These are phyloP conservation scores for Globisporangium radiosum DNA, from an alignment of 352 stramenopile genomes.

Conservation along the genomic window DNA sequence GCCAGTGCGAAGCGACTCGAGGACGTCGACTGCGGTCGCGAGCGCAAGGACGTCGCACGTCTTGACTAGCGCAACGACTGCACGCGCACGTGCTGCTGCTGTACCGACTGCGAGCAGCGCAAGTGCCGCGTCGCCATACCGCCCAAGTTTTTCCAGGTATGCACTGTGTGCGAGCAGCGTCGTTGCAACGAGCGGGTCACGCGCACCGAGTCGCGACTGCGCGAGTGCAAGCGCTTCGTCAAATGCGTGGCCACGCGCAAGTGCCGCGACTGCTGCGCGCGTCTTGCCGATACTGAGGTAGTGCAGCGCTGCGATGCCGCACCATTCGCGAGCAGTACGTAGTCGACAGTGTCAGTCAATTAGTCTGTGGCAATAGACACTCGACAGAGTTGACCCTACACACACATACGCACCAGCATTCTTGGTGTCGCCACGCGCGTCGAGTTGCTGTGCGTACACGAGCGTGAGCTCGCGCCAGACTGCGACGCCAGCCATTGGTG, in stretches of 20 bases:
- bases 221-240: constrained; percentile 56
- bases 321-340: neutral
- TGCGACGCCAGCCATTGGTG: constrained; percentile 64
- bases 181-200: constrained; percentile 30
- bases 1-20: constrained; percentile 5
- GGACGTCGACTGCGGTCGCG: constrained; percentile 25
- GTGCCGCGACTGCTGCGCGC: constrained; percentile 31
- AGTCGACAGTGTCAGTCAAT: neutral
- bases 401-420: constrained; percentile 23
- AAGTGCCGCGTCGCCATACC: constrained; percentile 26
- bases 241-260: constrained; percentile 32
- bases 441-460: constrained; percentile 55
- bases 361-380: neutral
- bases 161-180: constrained; percentile 32
- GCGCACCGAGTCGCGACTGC: constrained; percentile 27
- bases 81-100: constrained; percentile 14
- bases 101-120: constrained; percentile 21
- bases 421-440: constrained; percentile 35
- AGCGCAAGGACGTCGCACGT: constrained; percentile 22
- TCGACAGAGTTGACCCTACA: neutral
- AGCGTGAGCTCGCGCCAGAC: constrained; percentile 64
- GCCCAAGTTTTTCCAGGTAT: constrained; percentile 27
- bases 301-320: constrained; percentile 29
- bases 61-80: constrained; percentile 26
- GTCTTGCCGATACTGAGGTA: constrained; percentile 58